Percentiles rank a stretch among this genome's conserved stretches.
Evolutionary conservation across 2,329 filamentous ascomycete genomes (phyloP).

Genomic region (Alternaria gansuensis): DNA sequence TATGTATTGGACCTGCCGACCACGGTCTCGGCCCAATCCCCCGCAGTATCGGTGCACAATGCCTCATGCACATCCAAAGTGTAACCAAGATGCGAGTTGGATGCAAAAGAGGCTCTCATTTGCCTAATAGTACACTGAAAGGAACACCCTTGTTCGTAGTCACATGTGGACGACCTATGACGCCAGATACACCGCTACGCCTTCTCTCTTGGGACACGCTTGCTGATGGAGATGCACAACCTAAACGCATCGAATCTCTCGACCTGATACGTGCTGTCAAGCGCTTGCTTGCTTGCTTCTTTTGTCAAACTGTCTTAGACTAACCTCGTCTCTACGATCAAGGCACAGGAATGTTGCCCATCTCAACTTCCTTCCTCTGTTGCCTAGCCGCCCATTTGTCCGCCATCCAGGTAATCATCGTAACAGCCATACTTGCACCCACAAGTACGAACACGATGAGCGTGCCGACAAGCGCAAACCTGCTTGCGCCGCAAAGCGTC

Average conservation of each 20-base stretch:
- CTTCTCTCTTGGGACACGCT: constrained; percentile 9
- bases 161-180: constrained; percentile 8
- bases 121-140: constrained; percentile 8
- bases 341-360: constrained; percentile 25
- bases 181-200: constrained; percentile 22
- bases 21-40: neutral
- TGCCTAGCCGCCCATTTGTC: constrained; percentile 50
- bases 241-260: constrained; percentile 7
- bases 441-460: constrained; percentile 55
- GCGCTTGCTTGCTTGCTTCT: neutral
- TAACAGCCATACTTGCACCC: constrained; percentile 41
- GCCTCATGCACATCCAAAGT: neutral
- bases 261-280: neutral
- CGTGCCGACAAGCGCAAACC: constrained; percentile 57
- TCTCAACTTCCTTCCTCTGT: constrained; percentile 46
- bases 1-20: neutral
- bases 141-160: constrained; percentile 12
- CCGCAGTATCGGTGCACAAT: constrained; percentile 5
- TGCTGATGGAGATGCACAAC: constrained; percentile 6
- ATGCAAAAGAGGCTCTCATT: constrained; percentile 9
- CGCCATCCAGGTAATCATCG: constrained; percentile 49
- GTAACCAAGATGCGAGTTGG: neutral
- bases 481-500: constrained; percentile 54
- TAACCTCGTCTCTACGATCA: neutral
- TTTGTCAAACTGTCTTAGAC: neutral